Conservation (phyloP, 495 filamentous ascomycete genomes). For the Thermothielavioides terrestris region DNA sequence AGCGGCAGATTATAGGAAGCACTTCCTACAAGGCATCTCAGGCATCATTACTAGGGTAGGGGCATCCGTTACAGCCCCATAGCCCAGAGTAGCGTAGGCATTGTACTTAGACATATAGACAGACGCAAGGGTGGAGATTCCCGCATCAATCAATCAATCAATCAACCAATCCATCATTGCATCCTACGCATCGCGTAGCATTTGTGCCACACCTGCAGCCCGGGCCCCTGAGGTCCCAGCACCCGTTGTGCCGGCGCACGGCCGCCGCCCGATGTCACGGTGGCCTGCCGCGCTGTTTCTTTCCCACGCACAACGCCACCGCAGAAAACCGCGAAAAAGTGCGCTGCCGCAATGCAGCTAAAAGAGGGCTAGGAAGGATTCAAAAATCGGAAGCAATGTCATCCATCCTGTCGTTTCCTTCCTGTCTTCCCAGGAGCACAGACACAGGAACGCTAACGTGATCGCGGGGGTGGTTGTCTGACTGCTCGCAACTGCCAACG, state of each 20-base stretch:
- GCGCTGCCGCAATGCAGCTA: conserved; percentile 23
- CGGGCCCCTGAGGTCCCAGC: not conserved
- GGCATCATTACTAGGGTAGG: no score
- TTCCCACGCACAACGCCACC: not conserved
- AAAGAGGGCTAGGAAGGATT: conserved; percentile 1
- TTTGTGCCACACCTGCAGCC: no score
- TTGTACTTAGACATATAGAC: no score
- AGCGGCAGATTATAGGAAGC: no score
- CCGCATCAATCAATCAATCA: no score
- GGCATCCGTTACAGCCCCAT: no score
- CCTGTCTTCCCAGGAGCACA: not conserved
- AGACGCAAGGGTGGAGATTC: no score
- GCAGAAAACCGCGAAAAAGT: conserved; percentile 11
- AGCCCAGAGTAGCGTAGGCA: no score
- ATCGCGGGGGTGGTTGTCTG: not conserved
- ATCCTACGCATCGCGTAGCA: no score
- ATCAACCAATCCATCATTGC: no score
- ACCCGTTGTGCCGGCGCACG: not conserved
- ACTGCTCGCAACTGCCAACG: not conserved
- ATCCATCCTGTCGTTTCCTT: conserved; percentile 1
- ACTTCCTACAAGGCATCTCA: no score
- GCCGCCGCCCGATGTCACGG: not conserved
- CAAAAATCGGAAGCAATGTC: not conserved
- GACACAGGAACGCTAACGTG: no score
- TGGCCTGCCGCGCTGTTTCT: not conserved